These are phyloP conservation scores for Neospora caninum DNA, from an alignment of 169 alveolate genomes.

Conservation along the genomic window DNA sequence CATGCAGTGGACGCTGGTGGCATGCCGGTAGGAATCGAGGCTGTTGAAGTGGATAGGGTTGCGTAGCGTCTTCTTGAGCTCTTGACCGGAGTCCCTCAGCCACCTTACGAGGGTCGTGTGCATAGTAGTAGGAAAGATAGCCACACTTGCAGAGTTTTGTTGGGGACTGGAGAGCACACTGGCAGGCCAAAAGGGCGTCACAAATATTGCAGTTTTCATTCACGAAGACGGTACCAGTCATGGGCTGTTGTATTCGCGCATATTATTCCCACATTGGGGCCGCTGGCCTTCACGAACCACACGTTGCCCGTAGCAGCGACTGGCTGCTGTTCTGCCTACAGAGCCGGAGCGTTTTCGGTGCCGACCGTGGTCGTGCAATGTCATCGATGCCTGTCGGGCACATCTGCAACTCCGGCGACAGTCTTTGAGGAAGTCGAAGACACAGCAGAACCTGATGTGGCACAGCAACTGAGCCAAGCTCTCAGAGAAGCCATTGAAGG, in stretches of 20 bases:
- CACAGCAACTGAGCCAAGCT: background rate
- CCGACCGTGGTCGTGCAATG: background rate
- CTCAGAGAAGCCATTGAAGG: background rate
- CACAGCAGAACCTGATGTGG: background rate
- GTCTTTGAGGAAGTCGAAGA: background rate
- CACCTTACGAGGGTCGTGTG: too few relatives aligned
- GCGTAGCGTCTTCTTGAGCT: background rate
- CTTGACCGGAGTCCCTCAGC: background rate
- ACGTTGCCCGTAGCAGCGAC: too few relatives aligned
- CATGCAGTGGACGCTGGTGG: background rate
- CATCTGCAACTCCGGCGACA: background rate
- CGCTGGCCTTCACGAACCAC: too few relatives aligned
- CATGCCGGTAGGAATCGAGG: background rate
- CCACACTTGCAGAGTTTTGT: background rate
- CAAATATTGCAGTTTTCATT: background rate
- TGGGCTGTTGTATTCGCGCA: too few relatives aligned
- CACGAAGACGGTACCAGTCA: too few relatives aligned
- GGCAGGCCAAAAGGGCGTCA: background rate
- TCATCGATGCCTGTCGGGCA: background rate
- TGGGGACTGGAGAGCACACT: too few relatives aligned
- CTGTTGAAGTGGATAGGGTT: background rate
- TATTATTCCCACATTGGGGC: too few relatives aligned
- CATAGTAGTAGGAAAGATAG: background rate
- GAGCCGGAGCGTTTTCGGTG: conserved; percentile 23
- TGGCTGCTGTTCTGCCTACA: background rate